Evolutionary conservation across 129 eudicot species (phyloP).

Genomic region (Helichrysum umbraculigerum): DNA sequence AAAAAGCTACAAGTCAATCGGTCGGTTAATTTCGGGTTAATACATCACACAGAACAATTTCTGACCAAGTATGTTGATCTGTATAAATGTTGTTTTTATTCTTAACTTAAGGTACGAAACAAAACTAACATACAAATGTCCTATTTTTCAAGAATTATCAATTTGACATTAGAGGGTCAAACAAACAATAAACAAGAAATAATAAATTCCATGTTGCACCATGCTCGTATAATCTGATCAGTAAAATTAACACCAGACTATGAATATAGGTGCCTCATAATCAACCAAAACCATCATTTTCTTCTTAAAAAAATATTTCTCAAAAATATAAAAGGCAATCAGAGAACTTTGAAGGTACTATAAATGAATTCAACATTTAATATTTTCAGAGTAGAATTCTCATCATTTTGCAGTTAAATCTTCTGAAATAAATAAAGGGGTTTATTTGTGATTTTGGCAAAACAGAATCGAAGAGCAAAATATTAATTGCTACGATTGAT

Average conservation of each 20-base stretch:
- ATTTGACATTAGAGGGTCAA: conserved; percentile 36
- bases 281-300: neutral
- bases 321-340: conserved; percentile 31
- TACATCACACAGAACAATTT: no score
- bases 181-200: conserved; percentile 30
- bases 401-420: conserved; percentile 41
- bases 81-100: no score
- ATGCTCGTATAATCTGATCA: conserved; percentile 46
- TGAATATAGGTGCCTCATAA: conserved; percentile 37
- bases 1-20: no score
- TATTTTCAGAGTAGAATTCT: conserved; percentile 41
- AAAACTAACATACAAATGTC: neutral
- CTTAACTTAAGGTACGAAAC: no score
- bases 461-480: conserved; percentile 26
- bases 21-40: no score
- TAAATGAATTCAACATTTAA: conserved; percentile 25
- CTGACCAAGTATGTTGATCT: no score
- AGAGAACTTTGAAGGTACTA: conserved; percentile 65
- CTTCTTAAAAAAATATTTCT: no score
- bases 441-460: conserved; percentile 25
- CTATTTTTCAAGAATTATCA: conserved; percentile 17
- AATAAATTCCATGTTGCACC: conserved; percentile 32
- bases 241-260: conserved; percentile 26
- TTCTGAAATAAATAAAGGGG: neutral
- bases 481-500: neutral